Conservation (phyloP, 2,329 filamentous ascomycete species). For the Monosporascus sp. region DNA sequence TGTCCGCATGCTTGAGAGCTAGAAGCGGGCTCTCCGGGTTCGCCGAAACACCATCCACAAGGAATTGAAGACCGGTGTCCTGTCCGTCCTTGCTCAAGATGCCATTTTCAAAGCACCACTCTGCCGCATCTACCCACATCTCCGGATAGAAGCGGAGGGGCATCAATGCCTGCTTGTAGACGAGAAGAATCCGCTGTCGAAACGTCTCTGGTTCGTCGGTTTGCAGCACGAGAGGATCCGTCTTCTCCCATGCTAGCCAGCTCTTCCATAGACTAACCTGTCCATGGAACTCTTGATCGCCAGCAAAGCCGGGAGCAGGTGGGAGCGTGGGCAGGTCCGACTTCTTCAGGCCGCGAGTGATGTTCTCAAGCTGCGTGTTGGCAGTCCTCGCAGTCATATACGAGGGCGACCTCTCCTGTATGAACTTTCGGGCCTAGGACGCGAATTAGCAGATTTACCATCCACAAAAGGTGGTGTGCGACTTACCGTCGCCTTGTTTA, state of each 20-base stretch:
- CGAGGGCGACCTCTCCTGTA: constrained; percentile 84
- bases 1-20: constrained; percentile 83
- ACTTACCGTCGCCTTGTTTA: constrained; percentile 85
- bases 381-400: constrained; percentile 97
- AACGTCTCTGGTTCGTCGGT: constrained; percentile 72
- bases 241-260: constrained; percentile 95
- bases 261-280: constrained; percentile 88
- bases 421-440: constrained; percentile 79
- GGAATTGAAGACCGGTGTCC: constrained; percentile 64
- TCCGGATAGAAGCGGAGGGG: constrained; percentile 90
- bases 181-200: constrained; percentile 76
- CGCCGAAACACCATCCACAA: constrained; percentile 75
- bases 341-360: constrained; percentile 69
- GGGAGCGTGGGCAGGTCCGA: constrained; percentile 76
- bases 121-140: constrained; percentile 90
- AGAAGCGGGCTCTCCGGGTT: constrained; percentile 93
- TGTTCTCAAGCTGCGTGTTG: constrained; percentile 84
- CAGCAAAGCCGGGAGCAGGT: constrained; percentile 79
- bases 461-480: not conserved
- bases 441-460: constrained; percentile 12
- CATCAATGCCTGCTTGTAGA: constrained; percentile 92
- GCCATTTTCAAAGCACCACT: constrained; percentile 82
- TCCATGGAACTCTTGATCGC: constrained; percentile 73
- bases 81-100: constrained; percentile 53
- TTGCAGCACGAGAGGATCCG: constrained; percentile 81